Conservation (phyloP, 2,329 filamentous ascomycete genomes). For the Penicillium decumbens region DNA sequence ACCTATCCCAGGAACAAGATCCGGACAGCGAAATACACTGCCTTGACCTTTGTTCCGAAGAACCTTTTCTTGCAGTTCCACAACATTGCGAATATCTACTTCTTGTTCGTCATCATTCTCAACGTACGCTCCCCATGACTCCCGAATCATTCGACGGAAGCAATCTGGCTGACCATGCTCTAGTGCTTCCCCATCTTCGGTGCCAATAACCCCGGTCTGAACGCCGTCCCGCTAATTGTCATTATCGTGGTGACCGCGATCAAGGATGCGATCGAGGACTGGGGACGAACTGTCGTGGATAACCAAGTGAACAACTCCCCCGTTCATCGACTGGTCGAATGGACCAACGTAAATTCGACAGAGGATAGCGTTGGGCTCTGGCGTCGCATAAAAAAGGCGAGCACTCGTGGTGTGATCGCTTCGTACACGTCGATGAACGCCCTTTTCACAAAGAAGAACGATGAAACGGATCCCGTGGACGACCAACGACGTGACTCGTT, state of each 20-base stretch:
- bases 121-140: conserved; percentile 60
- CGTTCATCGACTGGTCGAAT: conserved; percentile 81
- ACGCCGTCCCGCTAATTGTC: conserved; percentile 85
- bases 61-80: conserved; percentile 98
- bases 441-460: conserved; percentile 48
- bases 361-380: conserved; percentile 81
- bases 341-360: conserved; percentile 87
- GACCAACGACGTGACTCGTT: conserved; percentile 63
- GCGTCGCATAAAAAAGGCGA: conserved; percentile 88
- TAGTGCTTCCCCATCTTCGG: conserved; percentile 97
- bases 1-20: conserved; percentile 91
- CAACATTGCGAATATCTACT: conserved; percentile 97
- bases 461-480: conserved; percentile 20
- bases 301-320: conserved; percentile 94
- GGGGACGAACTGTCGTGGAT: conserved; percentile 82
- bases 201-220: conserved; percentile 80
- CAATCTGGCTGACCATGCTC: conserved; percentile 19
- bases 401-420: conserved; percentile 58
- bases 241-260: conserved; percentile 83
- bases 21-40: conserved; percentile 93
- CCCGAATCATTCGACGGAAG: not conserved
- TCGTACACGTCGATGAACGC: conserved; percentile 51
- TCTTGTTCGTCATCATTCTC: conserved; percentile 92
- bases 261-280: conserved; percentile 96
- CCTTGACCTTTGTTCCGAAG: conserved; percentile 90